Conservation (phyloP, 148 eudicot genomes). For the Arctostaphylos glauca region DNA sequence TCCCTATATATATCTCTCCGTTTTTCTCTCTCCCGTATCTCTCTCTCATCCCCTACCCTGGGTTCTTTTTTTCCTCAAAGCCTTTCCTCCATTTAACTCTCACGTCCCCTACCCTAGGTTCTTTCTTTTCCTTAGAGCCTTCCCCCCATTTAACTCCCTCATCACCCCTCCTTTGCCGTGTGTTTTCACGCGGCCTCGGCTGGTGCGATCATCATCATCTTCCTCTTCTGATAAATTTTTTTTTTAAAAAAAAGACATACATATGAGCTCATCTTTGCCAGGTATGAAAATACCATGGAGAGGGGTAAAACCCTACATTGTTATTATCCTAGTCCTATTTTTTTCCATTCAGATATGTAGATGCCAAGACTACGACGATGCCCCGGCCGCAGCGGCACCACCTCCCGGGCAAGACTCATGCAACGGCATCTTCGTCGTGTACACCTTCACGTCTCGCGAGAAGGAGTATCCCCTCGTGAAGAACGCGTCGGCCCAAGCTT, state of each 20-base stretch:
- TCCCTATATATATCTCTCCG: no score
- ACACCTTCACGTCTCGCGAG: conserved; percentile 40
- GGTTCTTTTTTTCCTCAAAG: neutral
- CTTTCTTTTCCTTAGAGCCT: neutral
- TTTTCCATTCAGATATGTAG: neutral
- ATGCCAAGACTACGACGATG: conserved; percentile 15
- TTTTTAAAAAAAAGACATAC: neutral
- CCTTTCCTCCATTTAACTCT: neutral
- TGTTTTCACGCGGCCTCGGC: conserved; percentile 27
- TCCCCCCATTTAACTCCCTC: conserved; percentile 4
- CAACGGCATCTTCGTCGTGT: conserved; percentile 43
- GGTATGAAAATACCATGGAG: conserved; percentile 30
- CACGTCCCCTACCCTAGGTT: neutral
- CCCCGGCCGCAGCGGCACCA: neutral
- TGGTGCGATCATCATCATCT: conserved; percentile 21
- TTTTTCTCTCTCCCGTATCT: neutral
- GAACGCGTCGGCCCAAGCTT: conserved; percentile 53
- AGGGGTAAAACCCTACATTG: neutral
- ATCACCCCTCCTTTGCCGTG: conserved; percentile 24
- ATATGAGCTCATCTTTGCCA: neutral
- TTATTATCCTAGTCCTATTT: neutral
- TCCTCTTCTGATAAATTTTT: no score
- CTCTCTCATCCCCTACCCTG: neutral
- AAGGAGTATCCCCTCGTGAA: conserved; percentile 42
- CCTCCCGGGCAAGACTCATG: conserved; percentile 31